Base-by-base conservation (phyloP, 768 basidiomycete genomes). In the Phlebiopsis flavidoalba region DNA sequence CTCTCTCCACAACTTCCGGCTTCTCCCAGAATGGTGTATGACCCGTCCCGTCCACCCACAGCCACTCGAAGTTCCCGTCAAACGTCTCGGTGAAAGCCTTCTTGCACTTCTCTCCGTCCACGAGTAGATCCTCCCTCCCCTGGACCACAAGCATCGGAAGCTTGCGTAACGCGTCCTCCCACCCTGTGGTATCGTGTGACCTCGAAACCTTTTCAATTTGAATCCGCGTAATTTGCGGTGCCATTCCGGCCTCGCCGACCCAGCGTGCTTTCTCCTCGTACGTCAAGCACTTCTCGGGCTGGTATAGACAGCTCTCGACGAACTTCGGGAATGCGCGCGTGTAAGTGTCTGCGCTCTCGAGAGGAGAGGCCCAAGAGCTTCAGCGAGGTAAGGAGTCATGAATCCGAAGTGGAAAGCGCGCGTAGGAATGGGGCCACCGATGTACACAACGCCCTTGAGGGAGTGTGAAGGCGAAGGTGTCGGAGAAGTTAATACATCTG, bases 271-370 rank as follows among this genome's bases (percentile, higher is more conserved):
- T 63, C 19, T 61, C 60, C 17, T 48, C 37, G 63, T 58, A 67
- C 15, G 66, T 60, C 31, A 69, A 57, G 17, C 14, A 46, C 36
- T 49, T 24, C 43, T 60, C 58, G 36, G 65, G 64, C 31, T 60
- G 19, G 17, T 56, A 61, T 40, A 70, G 58, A 59, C 66, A 66
- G 24, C 65, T 66, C 52, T 69, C 67, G 40, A 70, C 61, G 67
- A 66, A 69, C 45, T 52, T 58, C 40, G 58, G 56, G 24, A 62
- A 62, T 47, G 53, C 55, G 26, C 49, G 33, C 36, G 59, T 45
- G 37, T 58, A 50, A 51, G 62, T 58, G 47, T 62, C 53, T n/a
- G 66, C 64, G 49, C 61, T 62, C 31, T 49, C 21, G 66, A 64
- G 59, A 56, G 24, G 62, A 51, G 31, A 26, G 21, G 11, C 59